phyloP scores from a whole-genome alignment of 2,329 filamentous ascomycete genomes.

The Fusarium stilboides region DNA sequence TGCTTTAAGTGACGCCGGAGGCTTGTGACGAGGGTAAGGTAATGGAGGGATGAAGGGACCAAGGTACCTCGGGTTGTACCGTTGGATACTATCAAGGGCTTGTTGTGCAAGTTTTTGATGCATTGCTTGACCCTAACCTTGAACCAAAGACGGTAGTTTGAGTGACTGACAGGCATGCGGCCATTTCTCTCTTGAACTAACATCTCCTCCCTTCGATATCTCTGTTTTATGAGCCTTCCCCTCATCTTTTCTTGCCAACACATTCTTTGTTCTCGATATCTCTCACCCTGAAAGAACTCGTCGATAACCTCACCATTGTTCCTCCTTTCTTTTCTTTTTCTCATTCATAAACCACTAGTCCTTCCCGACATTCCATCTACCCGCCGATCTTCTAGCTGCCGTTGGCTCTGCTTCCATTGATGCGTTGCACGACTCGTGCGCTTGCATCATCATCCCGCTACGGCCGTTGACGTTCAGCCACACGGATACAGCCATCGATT shows the following conservation, averaged over 20 bases:
- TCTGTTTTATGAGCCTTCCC: constrained; percentile 8
- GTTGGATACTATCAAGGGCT: constrained; percentile 9
- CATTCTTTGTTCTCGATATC: not conserved
- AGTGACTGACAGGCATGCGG: not conserved
- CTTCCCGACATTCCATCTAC: constrained; percentile 24
- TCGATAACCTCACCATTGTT: not conserved
- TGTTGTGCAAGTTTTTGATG: not conserved
- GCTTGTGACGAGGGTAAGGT: constrained; percentile 26
- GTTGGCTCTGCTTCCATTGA: constrained; percentile 25
- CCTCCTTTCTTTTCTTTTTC: not conserved
- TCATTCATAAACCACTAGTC: constrained; percentile 8
- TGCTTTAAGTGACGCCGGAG: constrained; percentile 33
- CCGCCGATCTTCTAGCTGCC: constrained; percentile 22
- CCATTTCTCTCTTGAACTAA: constrained; percentile 11
- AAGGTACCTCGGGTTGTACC: constrained; percentile 11
- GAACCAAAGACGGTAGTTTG: constrained; percentile 9
- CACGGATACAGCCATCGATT: constrained; percentile 6
- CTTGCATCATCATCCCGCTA: constrained; percentile 26
- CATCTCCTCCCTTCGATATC: not conserved
- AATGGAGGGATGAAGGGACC: constrained; percentile 7
- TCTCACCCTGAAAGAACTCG: not conserved
- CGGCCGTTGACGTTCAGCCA: constrained; percentile 22
- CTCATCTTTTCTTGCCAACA: constrained; percentile 1
- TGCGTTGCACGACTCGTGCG: constrained; percentile 37
- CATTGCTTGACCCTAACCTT: not conserved